Conservation (phyloP, 768 basidiomycete species). For the Rhizopogon vesiculosus region DNA sequence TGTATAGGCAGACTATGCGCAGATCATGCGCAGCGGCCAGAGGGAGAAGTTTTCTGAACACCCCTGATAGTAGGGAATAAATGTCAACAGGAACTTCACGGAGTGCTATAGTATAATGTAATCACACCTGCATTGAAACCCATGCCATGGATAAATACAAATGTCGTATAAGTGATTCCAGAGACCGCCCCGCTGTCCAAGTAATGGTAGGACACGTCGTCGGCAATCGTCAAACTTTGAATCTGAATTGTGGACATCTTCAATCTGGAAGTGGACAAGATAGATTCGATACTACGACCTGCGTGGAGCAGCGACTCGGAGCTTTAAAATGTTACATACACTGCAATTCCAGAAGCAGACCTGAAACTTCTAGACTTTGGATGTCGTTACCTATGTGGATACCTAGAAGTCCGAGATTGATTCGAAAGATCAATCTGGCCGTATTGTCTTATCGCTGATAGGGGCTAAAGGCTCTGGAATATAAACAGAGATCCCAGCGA, state of each 20-base stretch:
- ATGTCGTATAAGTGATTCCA: constrained; percentile 1
- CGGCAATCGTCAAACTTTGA: background rate
- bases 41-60: constrained; percentile 15
- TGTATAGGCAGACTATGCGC: constrained; percentile 19
- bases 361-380: no score
- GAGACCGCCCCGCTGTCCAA: background rate
- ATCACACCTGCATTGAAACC: constrained; percentile 6
- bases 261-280: background rate
- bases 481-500: no score
- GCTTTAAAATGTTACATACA: no score
- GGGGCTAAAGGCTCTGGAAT: no score
- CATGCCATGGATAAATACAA: constrained; percentile 7
- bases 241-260: background rate
- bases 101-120: background rate
- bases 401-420: no score
- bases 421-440: no score
- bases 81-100: background rate
- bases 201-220: background rate
- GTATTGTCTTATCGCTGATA: no score
- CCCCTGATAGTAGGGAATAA: background rate
- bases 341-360: no score
- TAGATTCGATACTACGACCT: no score
- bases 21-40: constrained; percentile 15
- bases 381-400: no score
- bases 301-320: no score